phyloP scores from a whole-genome alignment of 2,329 filamentous ascomycete species.

The Epichloe bromicola region DNA sequence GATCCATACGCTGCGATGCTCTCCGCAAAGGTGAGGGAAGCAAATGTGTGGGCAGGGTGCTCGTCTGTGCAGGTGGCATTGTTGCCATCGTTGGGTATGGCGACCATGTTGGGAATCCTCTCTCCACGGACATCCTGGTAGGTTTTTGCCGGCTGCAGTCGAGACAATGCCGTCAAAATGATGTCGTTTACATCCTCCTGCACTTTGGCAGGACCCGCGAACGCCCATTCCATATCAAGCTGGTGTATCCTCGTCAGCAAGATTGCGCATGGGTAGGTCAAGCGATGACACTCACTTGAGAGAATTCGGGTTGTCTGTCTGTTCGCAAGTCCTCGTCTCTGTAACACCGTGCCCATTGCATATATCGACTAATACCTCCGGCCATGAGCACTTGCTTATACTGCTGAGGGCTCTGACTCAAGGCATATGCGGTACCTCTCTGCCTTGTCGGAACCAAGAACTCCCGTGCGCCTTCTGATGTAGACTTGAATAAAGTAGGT shows the following conservation, averaged over 20 bases:
- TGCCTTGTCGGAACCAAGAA: conserved; percentile 82
- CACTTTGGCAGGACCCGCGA: conserved; percentile 42
- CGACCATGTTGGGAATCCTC: conserved; percentile 19
- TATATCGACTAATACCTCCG: conserved; percentile 69
- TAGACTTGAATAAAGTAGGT: conserved; percentile 91
- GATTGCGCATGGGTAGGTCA: not conserved
- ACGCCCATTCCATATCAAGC: conserved; percentile 90
- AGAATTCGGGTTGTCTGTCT: conserved; percentile 93
- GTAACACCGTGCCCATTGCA: conserved; percentile 89
- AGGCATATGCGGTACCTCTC: conserved; percentile 67
- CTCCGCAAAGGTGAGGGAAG: conserved; percentile 23
- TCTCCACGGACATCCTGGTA: conserved; percentile 49
- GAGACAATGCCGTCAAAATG: conserved; percentile 16
- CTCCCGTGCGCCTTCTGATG: conserved; percentile 86
- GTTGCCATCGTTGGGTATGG: conserved; percentile 10
- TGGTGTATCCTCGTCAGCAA: conserved; percentile 20
- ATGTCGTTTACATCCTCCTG: conserved; percentile 24
- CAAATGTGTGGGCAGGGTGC: conserved; percentile 19
- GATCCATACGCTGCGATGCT: conserved; percentile 69
- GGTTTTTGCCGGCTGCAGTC: conserved; percentile 23
- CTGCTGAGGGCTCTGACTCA: conserved; percentile 94
- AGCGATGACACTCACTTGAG: conserved; percentile 45
- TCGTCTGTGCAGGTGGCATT: conserved; percentile 7
- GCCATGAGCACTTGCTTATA: conserved; percentile 98
- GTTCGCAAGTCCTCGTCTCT: conserved; percentile 87